Conservation (phyloP, 1,284 basidiomycete genomes). For the Rhodotorula sp. region DNA sequence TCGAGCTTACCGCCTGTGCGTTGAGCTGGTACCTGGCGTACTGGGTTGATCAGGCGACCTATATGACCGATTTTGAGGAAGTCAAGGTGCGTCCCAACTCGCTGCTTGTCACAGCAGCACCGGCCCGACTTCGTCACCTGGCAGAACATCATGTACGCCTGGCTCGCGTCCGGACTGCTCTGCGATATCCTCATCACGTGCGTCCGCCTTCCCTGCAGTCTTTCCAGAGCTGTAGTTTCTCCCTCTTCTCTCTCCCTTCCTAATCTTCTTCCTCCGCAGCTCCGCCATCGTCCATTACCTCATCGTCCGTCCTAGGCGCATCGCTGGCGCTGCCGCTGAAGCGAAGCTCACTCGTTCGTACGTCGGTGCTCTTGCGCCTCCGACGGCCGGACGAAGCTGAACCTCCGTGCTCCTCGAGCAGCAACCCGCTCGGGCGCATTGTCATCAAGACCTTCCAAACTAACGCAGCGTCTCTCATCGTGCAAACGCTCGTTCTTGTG, state of each 20-base stretch:
- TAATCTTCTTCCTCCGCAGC: background rate
- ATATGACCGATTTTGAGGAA: background rate
- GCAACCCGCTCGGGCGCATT: background rate
- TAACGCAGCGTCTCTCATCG: background rate
- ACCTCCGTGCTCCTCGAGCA: background rate
- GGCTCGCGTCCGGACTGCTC: background rate
- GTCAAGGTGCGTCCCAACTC: background rate
- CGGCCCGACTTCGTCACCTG: too few relatives aligned
- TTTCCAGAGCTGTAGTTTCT: too few relatives aligned
- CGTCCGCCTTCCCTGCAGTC: background rate
- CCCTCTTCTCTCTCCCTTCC: too few relatives aligned
- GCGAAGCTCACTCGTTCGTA: background rate
- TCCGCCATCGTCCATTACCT: background rate
- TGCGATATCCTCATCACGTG: background rate
- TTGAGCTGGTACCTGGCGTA: background rate
- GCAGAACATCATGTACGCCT: background rate
- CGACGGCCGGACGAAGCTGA: too few relatives aligned
- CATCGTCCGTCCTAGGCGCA: background rate
- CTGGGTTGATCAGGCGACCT: too few relatives aligned
- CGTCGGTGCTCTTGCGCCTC: background rate
- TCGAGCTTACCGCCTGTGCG: background rate
- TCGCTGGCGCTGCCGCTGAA: background rate
- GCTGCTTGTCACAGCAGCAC: too few relatives aligned
- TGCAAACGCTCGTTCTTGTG: background rate
- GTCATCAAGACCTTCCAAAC: slow-evolving; percentile 2